Conservation (phyloP, 1,284 basidiomycete species). For the Rhodotorula sp. region DNA sequence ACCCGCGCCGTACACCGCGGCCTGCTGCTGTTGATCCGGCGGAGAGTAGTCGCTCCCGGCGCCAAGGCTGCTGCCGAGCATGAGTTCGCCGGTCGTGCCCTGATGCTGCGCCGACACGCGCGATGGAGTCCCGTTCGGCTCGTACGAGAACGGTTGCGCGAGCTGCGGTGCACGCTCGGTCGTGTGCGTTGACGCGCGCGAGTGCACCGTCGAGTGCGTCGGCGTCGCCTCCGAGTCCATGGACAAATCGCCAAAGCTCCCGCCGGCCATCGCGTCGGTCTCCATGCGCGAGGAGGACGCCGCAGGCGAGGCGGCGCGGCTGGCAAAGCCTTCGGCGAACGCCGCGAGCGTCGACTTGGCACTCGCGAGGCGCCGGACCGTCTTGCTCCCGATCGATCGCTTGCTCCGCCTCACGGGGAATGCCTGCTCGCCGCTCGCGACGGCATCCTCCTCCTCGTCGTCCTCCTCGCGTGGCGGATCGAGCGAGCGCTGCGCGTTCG, state of each 20-base stretch:
- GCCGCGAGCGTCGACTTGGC: slow-evolving; percentile 28
- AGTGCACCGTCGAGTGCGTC: slow-evolving; percentile 37
- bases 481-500: slow-evolving; percentile 9
- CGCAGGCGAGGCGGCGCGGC: background rate
- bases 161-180: slow-evolving; percentile 6
- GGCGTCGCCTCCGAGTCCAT: slow-evolving; percentile 41
- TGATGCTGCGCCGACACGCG: background rate
- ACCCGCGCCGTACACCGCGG: slow-evolving; percentile 2
- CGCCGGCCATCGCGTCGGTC: slow-evolving; percentile 11
- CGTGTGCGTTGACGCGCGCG: slow-evolving; percentile 19
- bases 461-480: slow-evolving; percentile 20
- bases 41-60: slow-evolving; percentile 14
- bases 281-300: background rate
- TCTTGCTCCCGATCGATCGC: slow-evolving; percentile 19
- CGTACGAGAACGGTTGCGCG: slow-evolving; percentile 25
- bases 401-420: slow-evolving; percentile 18
- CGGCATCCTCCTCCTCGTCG: slow-evolving; percentile 4
- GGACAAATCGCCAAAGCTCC: slow-evolving; percentile 28
- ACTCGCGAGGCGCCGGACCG: slow-evolving; percentile 24
- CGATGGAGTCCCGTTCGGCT: slow-evolving; percentile 8
- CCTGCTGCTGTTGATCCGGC: background rate
- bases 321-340: slow-evolving; percentile 13
- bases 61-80: background rate
- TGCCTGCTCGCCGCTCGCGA: background rate
- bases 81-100: background rate